phyloP scores from a whole-genome alignment of 768 basidiomycete species.

The Plicaturopsis crispa region DNA sequence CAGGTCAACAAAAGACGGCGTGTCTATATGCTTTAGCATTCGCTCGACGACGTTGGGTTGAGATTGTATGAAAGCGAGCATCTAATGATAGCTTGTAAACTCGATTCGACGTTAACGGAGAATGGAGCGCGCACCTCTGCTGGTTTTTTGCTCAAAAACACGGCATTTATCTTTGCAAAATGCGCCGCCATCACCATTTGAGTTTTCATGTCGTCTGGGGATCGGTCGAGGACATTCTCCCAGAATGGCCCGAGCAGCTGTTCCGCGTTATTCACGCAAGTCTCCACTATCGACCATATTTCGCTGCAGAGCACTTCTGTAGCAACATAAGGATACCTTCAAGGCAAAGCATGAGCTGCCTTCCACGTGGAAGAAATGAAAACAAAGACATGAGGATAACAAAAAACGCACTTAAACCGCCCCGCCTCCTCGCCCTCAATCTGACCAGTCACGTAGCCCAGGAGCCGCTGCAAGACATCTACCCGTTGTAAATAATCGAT shows the following conservation, averaged over 20 bases:
- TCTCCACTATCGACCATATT: constrained; percentile 92
- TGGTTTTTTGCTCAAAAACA: constrained; percentile 83
- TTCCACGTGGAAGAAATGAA: too few relatives aligned
- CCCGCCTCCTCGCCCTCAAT: constrained; percentile 76
- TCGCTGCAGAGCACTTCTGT: constrained; percentile 95
- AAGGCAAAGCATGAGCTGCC: constrained; percentile 6
- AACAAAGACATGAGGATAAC: constrained; percentile 6
- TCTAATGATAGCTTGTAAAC: constrained; percentile 40
- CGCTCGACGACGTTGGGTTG: constrained; percentile 79
- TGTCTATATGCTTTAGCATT: constrained; percentile 79
- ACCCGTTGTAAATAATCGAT: constrained; percentile 81
- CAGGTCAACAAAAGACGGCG: constrained; percentile 86
- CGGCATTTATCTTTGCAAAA: constrained; percentile 91
- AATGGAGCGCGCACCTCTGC: constrained; percentile 58
- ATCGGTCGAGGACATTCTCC: constrained; percentile 78
- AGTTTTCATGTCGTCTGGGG: constrained; percentile 81
- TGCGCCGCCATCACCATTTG: constrained; percentile 84
- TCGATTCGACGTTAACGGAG: constrained; percentile 13
- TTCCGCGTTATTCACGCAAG: constrained; percentile 64
- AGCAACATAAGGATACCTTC: constrained; percentile 85
- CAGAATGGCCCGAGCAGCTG: constrained; percentile 83
- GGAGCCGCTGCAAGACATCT: constrained; percentile 72
- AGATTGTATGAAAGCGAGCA: constrained; percentile 85
- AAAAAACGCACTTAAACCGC: constrained; percentile 65
- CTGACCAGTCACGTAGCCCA: constrained; percentile 83